Conservation (phyloP, 176 grass and related monocot species). For the Oryza australiensis region DNA sequence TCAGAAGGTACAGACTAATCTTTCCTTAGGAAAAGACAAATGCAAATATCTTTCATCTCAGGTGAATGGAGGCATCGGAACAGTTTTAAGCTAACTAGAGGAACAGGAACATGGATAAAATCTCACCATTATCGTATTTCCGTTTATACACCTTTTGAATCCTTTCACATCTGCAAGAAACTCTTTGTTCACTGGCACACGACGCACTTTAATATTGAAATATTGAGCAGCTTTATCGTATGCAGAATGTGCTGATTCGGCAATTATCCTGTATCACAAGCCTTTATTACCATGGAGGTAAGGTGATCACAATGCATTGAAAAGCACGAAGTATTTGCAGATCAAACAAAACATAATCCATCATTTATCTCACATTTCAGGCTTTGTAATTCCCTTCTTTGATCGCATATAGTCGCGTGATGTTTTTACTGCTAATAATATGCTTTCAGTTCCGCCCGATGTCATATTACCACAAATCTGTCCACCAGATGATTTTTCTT, state of each 20-base stretch:
- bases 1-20: not conserved
- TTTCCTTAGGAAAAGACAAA: not conserved
- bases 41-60: not conserved
- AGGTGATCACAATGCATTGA: not conserved
- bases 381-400: constrained; percentile 87
- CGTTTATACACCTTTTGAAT: constrained; percentile 83
- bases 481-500: constrained; percentile 75
- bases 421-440: constrained; percentile 95
- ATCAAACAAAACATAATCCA: constrained; percentile 27
- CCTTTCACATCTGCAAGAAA: constrained; percentile 95
- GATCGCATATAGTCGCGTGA: constrained; percentile 87
- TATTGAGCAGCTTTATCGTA: constrained; percentile 70
- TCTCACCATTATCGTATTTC: constrained; percentile 92
- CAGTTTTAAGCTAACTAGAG: not conserved
- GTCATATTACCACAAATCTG: constrained; percentile 99
- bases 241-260: constrained; percentile 80
- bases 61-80: constrained; percentile 5
- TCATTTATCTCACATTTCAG: constrained; percentile 81
- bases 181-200: constrained; percentile 92
- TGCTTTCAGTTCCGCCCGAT: constrained; percentile 97
- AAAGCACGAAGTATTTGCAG: not conserved
- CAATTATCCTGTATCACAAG: constrained; percentile 58
- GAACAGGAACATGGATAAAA: not conserved
- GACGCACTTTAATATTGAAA: constrained; percentile 88
- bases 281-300: constrained; percentile 19